phyloP scores from a whole-genome alignment of 2,329 filamentous ascomycete species.

The Ceratocystis cubensis region DNA sequence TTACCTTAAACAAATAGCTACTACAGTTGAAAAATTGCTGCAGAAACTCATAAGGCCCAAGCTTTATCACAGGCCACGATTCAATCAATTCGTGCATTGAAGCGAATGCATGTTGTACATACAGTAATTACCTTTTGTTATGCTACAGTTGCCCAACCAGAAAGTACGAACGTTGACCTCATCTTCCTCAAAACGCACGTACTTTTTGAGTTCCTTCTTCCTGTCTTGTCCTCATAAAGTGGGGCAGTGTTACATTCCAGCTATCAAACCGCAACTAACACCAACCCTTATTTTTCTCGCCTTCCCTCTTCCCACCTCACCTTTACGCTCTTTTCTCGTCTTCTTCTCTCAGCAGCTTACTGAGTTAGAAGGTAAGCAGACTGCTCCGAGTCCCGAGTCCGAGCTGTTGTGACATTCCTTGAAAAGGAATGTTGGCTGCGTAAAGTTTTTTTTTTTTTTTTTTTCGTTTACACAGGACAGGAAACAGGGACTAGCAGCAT shows the following conservation, averaged over 20 bases:
- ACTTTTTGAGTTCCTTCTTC: neutral
- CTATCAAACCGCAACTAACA: neutral
- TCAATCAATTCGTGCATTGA: neutral
- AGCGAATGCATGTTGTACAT: neutral
- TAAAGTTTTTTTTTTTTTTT: neutral
- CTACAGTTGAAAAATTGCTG: no score
- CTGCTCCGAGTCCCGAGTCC: neutral
- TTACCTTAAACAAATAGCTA: neutral
- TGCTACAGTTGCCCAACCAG: neutral
- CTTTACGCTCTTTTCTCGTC: neutral
- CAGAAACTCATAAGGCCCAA: neutral
- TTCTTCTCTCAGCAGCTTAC: neutral
- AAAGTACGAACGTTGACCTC: neutral
- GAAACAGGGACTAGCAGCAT: no score
- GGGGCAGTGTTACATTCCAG: constrained; percentile 4
- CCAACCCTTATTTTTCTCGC: neutral
- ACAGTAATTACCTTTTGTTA: neutral
- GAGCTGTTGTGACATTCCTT: neutral
- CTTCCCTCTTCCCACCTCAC: neutral
- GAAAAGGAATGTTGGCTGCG: neutral
- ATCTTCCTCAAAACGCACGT: neutral
- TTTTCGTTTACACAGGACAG: neutral
- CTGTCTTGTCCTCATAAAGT: constrained; percentile 1
- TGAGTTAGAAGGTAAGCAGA: neutral
- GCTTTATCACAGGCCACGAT: neutral